Percentiles rank a stretch among this genome's conserved stretches.
Evolutionary conservation across 139 green algal genomes (phyloP).

Genomic region (Chlorella vulgaris): DNA sequence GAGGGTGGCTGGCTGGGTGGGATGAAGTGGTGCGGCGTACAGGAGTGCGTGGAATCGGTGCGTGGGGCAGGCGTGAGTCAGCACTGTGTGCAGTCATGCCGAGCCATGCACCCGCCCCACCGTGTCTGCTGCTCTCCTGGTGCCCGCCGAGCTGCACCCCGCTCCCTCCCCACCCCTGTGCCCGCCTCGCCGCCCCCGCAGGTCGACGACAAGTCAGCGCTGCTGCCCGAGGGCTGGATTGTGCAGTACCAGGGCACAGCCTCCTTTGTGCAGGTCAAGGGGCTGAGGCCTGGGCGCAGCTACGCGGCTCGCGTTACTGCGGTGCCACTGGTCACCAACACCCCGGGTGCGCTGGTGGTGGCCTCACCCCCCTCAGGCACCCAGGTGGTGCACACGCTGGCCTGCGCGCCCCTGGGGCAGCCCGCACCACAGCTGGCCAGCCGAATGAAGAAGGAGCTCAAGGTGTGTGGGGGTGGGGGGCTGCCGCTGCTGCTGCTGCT

Average conservation of each 20-base stretch:
- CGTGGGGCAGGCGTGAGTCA: not conserved
- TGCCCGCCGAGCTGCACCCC: no score
- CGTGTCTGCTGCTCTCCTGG: no score
- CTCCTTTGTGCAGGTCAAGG: constrained; percentile 53
- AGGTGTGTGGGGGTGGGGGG: constrained; percentile 41
- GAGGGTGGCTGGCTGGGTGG: not conserved
- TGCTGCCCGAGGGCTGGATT: constrained; percentile 36
- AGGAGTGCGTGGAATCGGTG: no score
- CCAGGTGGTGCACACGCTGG: constrained; percentile 49
- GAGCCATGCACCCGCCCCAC: not conserved
- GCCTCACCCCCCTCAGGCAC: constrained; percentile 38
- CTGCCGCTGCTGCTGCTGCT: not conserved
- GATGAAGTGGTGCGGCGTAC: not conserved
- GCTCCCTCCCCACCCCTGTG: not conserved
- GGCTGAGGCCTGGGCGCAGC: constrained; percentile 52
- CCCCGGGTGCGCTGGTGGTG: constrained; percentile 33
- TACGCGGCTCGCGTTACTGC: constrained; percentile 56
- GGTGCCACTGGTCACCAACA: constrained; percentile 14
- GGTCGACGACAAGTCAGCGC: constrained; percentile 8
- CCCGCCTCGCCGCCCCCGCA: not conserved
- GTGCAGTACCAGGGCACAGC: constrained; percentile 43
- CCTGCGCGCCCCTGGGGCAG: constrained; percentile 49
- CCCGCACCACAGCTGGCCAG: constrained; percentile 51
- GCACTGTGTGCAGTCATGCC: not conserved
- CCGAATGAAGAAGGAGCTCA: constrained; percentile 56